Base-by-base conservation (phyloP, 2,329 filamentous ascomycete species). In the Aspergillus japonicus region DNA sequence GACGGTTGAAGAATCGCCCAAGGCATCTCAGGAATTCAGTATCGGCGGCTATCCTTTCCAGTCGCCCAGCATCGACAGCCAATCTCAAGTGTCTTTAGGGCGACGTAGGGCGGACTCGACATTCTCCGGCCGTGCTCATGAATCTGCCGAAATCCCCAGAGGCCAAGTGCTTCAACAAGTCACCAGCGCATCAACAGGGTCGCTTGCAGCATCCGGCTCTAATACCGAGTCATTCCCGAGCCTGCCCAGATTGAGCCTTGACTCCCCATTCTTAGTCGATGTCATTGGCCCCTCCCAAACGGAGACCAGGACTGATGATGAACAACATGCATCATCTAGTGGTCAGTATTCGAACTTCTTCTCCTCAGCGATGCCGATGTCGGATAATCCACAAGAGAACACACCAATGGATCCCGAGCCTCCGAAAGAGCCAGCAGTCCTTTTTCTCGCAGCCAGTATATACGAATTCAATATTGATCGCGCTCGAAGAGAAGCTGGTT, bases 401-500 rank as follows among this genome's bases (percentile, higher is more conserved):
- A 50, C 60, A 11, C 39, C 64, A 83, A 48, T 81, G 81, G 57
- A 82, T 76, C 65, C 77, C 75, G 64, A 65, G 21, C 58, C 70
- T 11, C 65, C 69, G 11, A 67, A 72, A 44, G 81, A 74, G 50
- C 80, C 80, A 55, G 89, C 88, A 58, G 86, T 96, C 7, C 80
- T 98, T 50, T 99, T 96, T 83, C 83, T 97, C 19, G 95, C 93
- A 14, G 95, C 94, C 21, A 96, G 91, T 68, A 84, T 98, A 33
- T 98, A 96, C 72, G 93, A 98, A 75, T 99, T 98, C 79, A 96
- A 96, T 70, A 98, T 98, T 71, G 91, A 94, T 71, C 91, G 90
- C 24, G 90, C 92, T 26, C 91, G 96, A 68, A 88, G 91, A 59
- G 95, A 98, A 78, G 94, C 90, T 61, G 95, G 95, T 24, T 98